These are phyloP conservation scores for Neostapfia colusana DNA, from an alignment of 176 grass and related monocot species.

Conservation along the genomic window DNA sequence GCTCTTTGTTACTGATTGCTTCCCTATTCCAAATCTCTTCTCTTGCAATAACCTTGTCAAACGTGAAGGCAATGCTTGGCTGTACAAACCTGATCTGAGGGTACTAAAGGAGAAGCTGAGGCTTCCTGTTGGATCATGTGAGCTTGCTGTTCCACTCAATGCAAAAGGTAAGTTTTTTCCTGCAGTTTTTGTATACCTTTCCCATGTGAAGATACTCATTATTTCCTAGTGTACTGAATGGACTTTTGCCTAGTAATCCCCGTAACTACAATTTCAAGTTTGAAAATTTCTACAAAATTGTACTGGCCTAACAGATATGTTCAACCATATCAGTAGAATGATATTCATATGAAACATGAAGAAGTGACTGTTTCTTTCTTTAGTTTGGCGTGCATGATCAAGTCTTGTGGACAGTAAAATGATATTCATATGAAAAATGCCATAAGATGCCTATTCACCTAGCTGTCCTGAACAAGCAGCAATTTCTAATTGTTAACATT, in stretches of 20 bases:
- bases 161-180: constrained; percentile 55
- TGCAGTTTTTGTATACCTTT: constrained; percentile 14
- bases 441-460: background rate
- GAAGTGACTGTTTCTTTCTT: background rate
- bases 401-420: background rate
- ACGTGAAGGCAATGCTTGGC: constrained; percentile 75
- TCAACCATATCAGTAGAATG: background rate
- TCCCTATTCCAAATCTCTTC: constrained; percentile 85
- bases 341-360: background rate
- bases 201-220: background rate
- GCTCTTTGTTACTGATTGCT: constrained; percentile 81
- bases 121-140: constrained; percentile 81
- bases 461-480: background rate
- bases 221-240: background rate
- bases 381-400: background rate
- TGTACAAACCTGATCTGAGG: constrained; percentile 71
- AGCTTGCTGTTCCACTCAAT: constrained; percentile 83
- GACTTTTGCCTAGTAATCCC: background rate
- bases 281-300: background rate
- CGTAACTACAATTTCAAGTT: background rate
- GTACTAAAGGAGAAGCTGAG: constrained; percentile 70
- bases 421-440: no score
- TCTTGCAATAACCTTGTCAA: constrained; percentile 71
- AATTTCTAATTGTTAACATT: constrained; percentile 13
- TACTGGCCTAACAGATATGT: background rate